phyloP scores from a whole-genome alignment of 2,329 filamentous ascomycete species.

The Apiospora marii region DNA sequence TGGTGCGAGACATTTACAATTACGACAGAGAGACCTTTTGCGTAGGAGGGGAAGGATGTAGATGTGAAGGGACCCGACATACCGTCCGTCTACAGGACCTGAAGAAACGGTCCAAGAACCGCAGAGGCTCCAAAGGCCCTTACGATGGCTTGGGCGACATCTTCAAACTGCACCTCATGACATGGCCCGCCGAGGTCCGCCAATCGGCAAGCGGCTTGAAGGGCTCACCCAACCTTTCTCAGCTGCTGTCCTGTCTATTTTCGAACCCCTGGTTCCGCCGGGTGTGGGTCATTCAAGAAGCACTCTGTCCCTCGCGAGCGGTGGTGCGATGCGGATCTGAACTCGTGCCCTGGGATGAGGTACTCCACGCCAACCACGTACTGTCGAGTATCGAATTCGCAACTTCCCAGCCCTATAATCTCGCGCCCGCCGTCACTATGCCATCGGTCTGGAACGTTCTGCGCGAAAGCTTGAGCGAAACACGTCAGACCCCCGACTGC shows the following conservation, averaged over 20 bases:
- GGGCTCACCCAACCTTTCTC: slow-evolving; percentile 4
- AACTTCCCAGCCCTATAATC: background rate
- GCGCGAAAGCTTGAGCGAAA: background rate
- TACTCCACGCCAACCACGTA: background rate
- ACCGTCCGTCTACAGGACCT: background rate
- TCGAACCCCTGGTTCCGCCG: slow-evolving; percentile 24
- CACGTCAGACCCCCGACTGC: background rate
- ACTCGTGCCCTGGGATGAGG: slow-evolving; percentile 4
- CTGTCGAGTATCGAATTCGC: background rate
- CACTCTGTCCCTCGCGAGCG: background rate
- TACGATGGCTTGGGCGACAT: background rate
- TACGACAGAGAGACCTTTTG: slow-evolving; percentile 3
- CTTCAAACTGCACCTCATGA: background rate
- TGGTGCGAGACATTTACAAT: slow-evolving; percentile 15
- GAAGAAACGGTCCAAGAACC: background rate
- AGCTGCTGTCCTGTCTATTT: background rate
- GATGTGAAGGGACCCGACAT: slow-evolving; percentile 13
- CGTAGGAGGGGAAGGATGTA: slow-evolving; percentile 2
- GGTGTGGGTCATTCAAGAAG: slow-evolving; percentile 19
- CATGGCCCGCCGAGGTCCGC: background rate
- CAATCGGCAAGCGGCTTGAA: background rate
- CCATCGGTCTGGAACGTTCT: background rate
- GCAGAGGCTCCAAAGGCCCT: background rate
- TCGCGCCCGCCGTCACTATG: background rate
- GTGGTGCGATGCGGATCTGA: slow-evolving; percentile 12